A percentile compares a stretch with the other conserved stretches of the same genome.
These are phyloP conservation scores for Zostera marina DNA, from an alignment of 116 monocot species.

Conservation along the genomic window DNA sequence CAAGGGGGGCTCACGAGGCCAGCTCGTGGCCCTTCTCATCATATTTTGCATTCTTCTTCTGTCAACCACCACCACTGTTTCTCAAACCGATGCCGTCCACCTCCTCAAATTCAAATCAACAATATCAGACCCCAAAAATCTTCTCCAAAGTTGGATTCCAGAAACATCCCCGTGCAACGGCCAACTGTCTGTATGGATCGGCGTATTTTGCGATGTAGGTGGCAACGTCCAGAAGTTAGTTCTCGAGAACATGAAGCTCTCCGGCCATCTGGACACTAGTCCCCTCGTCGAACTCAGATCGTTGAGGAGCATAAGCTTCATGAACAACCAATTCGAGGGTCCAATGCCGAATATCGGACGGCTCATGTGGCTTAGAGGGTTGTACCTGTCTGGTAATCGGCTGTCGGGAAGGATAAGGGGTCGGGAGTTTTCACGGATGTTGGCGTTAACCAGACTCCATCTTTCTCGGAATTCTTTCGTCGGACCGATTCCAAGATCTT, in stretches of 20 bases:
- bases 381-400: slow-evolving; percentile 38
- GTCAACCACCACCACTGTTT: neutral
- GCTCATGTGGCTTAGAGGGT: slow-evolving; percentile 15
- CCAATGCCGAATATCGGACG: slow-evolving; percentile 25
- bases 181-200: slow-evolving; percentile 21
- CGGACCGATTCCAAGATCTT: slow-evolving; percentile 44
- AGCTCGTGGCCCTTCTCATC: slow-evolving; percentile 7
- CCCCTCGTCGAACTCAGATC: slow-evolving; percentile 11
- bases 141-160: slow-evolving; percentile 14
- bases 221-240: slow-evolving; percentile 33
- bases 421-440: slow-evolving; percentile 35
- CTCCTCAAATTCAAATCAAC: slow-evolving; percentile 20
- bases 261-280: slow-evolving; percentile 21
- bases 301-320: slow-evolving; percentile 40
- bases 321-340: slow-evolving; percentile 45
- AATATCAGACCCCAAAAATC: slow-evolving; percentile 7
- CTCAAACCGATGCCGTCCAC: slow-evolving; percentile 4
- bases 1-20: neutral
- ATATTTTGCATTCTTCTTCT: neutral
- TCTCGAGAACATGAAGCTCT: slow-evolving; percentile 39
- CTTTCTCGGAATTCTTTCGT: slow-evolving; percentile 31
- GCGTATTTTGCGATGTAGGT: slow-evolving; percentile 22
- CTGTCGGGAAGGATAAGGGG: slow-evolving; percentile 41
- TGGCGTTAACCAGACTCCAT: slow-evolving; percentile 24
- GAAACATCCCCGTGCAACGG: slow-evolving; percentile 12